phyloP scores from a whole-genome alignment of 352 stramenopile genomes.

The Globisporangium orthogonon region DNA sequence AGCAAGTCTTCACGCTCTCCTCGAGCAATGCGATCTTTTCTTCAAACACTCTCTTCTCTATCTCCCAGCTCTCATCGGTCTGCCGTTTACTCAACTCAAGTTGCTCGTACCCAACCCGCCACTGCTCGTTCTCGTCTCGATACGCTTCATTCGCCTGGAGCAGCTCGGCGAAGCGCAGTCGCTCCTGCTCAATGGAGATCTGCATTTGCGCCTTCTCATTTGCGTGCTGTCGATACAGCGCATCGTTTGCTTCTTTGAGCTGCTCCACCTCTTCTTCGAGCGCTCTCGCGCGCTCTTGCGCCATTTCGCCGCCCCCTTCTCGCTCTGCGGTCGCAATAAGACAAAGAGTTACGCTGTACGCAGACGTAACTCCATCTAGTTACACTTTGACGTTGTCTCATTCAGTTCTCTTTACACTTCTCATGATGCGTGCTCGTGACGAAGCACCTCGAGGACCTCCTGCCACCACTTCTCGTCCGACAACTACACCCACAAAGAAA shows the following conservation, averaged over 20 bases:
- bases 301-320: slow-evolving; percentile 10
- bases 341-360: too few species aligned
- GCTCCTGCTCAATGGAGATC: slow-evolving; percentile 61
- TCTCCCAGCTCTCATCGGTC: slow-evolving; percentile 38
- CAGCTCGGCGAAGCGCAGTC: slow-evolving; percentile 33
- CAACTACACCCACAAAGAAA: background rate
- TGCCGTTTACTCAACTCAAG: slow-evolving; percentile 44
- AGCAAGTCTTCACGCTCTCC: slow-evolving; percentile 42
- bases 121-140: slow-evolving; percentile 52
- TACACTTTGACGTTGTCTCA: too few species aligned
- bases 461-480: background rate
- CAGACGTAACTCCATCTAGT: too few species aligned
- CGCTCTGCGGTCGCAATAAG: too few species aligned
- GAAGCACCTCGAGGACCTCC: too few species aligned
- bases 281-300: slow-evolving; percentile 22
- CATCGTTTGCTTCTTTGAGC: slow-evolving; percentile 49
- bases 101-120: slow-evolving; percentile 48
- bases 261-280: slow-evolving; percentile 48
- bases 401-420: too few species aligned
- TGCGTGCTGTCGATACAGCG: slow-evolving; percentile 53
- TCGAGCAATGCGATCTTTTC: slow-evolving; percentile 45
- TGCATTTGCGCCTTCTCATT: slow-evolving; percentile 81
- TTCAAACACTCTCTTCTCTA: slow-evolving; percentile 37
- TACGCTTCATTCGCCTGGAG: slow-evolving; percentile 33
- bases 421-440: too few species aligned